Conservation (phyloP, 1,139 yeast genomes). For the Geotrichum cucujoidarum region DNA sequence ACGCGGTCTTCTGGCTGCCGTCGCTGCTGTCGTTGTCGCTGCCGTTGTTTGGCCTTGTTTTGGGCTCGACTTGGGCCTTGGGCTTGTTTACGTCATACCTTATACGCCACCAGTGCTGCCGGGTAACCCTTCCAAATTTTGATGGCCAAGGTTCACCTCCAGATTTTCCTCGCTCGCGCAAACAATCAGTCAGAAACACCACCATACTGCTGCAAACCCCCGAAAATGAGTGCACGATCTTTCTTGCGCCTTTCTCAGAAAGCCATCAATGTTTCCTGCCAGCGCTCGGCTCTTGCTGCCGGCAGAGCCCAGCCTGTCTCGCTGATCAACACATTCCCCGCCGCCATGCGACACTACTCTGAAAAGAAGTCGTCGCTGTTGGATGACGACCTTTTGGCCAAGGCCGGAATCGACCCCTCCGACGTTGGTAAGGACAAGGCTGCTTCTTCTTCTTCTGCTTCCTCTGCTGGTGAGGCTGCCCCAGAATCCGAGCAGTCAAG, state of each 20-base stretch:
- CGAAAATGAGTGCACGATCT: slow-evolving; percentile 8
- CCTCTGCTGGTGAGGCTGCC: slow-evolving; percentile 27
- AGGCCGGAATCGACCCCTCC: slow-evolving; percentile 73
- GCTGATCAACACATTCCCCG: background rate
- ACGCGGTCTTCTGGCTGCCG: too few species aligned
- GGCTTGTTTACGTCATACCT: too few species aligned
- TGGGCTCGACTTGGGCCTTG: too few species aligned
- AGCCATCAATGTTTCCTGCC: slow-evolving; percentile 6
- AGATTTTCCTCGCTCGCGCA: background rate
- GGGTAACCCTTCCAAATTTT: slow-evolving; percentile 3
- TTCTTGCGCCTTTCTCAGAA: slow-evolving; percentile 9
- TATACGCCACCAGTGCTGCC: too few species aligned
- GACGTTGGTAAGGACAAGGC: slow-evolving; percentile 28
- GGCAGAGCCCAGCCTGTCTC: background rate
- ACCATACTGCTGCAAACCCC: background rate
- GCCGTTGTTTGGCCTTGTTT: too few species aligned
- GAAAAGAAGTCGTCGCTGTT: slow-evolving; percentile 48
- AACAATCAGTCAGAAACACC: background rate
- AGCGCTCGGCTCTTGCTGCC: background rate
- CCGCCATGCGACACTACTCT: slow-evolving; percentile 4
- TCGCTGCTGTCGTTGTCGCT: too few species aligned
- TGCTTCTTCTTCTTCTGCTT: slow-evolving; percentile 25
- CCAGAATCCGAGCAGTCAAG: slow-evolving; percentile 15
- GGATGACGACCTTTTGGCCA: slow-evolving; percentile 74
- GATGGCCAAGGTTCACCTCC: background rate